Evolutionary conservation across 2,329 filamentous ascomycete species (phyloP), one percentile per base, ranked within the genome.

Genomic region (Pyrenochaeta sp.): DNA sequence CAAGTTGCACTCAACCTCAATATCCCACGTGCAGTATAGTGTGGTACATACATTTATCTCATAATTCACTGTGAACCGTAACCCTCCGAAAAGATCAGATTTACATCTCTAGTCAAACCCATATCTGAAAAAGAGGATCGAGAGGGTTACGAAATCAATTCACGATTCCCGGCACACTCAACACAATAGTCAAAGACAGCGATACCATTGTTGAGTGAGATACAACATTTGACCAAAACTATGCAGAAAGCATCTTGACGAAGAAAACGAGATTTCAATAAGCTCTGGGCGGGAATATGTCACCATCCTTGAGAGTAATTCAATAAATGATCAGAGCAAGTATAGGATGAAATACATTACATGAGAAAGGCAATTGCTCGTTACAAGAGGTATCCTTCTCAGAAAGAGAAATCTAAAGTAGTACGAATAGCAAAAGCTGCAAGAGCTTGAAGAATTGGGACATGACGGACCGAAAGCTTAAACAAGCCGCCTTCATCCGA

Each of bases 261-360:
- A n/a, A n/a, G n/a, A n/a, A n/a, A n/a, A n/a, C n/a, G n/a, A n/a
- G 83, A 87, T 61, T 88, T 86, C 74, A 86, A 87, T 49, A 76
- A 81, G 26, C 68, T 86, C 81, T 51, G 84, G 85, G 4, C 78
- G 82, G 35, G 82, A 81, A 54, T 87, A 87, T 48, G 77, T 86
- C 35, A 70, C 81, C 36, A 87, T 87, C 22, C 68, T 88, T 10
- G 77, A 82, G 55, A 78, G 80, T 46, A 87, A 87, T 42, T 83
- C 83, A 0, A 69, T 78, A 7, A 85, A 82, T 53, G 73, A 82
- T 6, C 73, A 77, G 0, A 74, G 76, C 6, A 76, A 79, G 44
- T 87, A 87, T 61, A 84, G 3, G 73, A 77, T 2, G 78, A 82
- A 40, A 68, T 86, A 14, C 68, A 76, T 34, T 84, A 85, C 51